phyloP scores from a whole-genome alignment of 2,329 filamentous ascomycete genomes.

The Pseudogymnoascus destructans region DNA sequence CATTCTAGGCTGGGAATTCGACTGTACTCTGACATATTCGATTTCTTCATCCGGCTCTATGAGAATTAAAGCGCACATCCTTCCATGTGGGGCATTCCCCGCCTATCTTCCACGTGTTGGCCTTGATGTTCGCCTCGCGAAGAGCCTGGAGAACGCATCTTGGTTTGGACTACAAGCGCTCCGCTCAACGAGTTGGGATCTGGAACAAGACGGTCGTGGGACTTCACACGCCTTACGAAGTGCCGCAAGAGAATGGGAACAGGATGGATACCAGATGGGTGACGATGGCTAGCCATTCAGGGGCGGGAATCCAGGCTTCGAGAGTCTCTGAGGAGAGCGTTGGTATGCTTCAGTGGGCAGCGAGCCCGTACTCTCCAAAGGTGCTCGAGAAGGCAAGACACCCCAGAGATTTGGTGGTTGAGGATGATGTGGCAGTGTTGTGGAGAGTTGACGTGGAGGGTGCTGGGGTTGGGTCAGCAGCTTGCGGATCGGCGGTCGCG shows the following conservation, averaged over 20 bases:
- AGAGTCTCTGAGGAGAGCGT: conserved; percentile 25
- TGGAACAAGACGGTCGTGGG: conserved; percentile 33
- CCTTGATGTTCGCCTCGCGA: conserved; percentile 39
- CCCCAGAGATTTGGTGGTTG: conserved; percentile 45
- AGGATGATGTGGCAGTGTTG: conserved; percentile 33
- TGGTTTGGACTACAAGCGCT: conserved; percentile 50
- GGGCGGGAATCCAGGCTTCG: conserved; percentile 23
- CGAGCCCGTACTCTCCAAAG: conserved; percentile 37
- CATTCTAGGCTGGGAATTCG: conserved; percentile 46
- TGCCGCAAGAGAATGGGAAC: conserved; percentile 57
- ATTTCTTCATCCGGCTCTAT: conserved; percentile 35
- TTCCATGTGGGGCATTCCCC: conserved; percentile 36
- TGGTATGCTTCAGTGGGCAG: conserved; percentile 39
- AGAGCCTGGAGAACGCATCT: conserved; percentile 33
- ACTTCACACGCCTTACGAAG: conserved; percentile 47
- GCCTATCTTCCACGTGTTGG: conserved; percentile 48
- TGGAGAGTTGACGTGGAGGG: conserved; percentile 32
- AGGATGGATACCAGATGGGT: conserved; percentile 48
- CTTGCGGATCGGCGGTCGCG: conserved; percentile 36
- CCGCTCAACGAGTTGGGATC: conserved; percentile 40
- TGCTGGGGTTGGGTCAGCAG: conserved; percentile 37
- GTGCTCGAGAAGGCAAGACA: conserved; percentile 47
- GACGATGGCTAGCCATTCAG: conserved; percentile 21
- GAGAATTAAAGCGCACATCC: conserved; percentile 33
- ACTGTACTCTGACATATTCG: conserved; percentile 37